Evolutionary conservation across 1,284 basidiomycete species (phyloP).

Genomic region (Boletus sp.): DNA sequence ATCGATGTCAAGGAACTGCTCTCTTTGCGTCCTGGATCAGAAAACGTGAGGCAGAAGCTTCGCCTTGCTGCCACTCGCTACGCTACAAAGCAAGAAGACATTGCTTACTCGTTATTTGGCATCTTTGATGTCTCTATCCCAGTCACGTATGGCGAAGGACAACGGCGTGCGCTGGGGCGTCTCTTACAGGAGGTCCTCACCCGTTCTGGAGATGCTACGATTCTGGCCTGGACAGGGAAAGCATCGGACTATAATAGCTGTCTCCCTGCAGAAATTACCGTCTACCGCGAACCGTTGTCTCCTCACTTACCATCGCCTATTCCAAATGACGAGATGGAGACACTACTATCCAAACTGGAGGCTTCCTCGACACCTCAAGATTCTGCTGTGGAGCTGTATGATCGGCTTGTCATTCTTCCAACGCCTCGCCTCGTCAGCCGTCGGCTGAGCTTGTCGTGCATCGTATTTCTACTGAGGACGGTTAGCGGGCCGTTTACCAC

Average conservation of each 20-base stretch:
- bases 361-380: slow-evolving; percentile 5
- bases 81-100: slow-evolving; percentile 26
- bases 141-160: slow-evolving; percentile 27
- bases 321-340: slow-evolving; percentile 17
- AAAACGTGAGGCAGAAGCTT: slow-evolving; percentile 27
- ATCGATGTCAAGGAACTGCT: slow-evolving; percentile 15
- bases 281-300: slow-evolving; percentile 17
- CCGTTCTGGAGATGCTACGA: slow-evolving; percentile 18
- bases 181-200: slow-evolving; percentile 26
- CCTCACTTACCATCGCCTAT: slow-evolving; percentile 16
- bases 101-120: slow-evolving; percentile 27
- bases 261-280: slow-evolving; percentile 25
- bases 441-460: slow-evolving; percentile 23
- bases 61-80: slow-evolving; percentile 23
- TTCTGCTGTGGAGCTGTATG: slow-evolving; percentile 21
- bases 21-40: slow-evolving; percentile 23
- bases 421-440: slow-evolving; percentile 22
- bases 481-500: slow-evolving; percentile 9
- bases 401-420: slow-evolving; percentile 20
- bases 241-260: slow-evolving; percentile 30
- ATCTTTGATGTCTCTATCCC: slow-evolving; percentile 29
- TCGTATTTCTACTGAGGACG: slow-evolving; percentile 20
- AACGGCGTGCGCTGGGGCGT: slow-evolving; percentile 26
- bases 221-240: slow-evolving; percentile 27
- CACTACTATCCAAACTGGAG: slow-evolving; percentile 10